Evolutionary conservation across 192 early-diverging fungal species (phyloP).

Genomic region (Phlyctochytrium bullatum): DNA sequence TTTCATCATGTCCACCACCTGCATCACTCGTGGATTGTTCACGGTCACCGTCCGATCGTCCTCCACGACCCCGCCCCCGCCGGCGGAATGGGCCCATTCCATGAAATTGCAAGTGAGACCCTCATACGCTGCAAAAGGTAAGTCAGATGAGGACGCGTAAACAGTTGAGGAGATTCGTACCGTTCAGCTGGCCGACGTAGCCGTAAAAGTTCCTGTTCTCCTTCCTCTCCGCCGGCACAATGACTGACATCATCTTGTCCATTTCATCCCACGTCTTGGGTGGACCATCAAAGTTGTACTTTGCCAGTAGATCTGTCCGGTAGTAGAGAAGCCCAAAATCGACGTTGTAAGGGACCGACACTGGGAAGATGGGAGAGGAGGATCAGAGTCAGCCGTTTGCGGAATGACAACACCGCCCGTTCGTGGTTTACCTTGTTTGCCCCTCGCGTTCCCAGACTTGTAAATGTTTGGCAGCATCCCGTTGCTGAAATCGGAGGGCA

Average conservation of each 20-base stretch:
- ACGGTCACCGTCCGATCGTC: slow-evolving; percentile 6
- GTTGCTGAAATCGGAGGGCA: background rate
- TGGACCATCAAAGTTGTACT: background rate
- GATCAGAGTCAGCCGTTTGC: background rate
- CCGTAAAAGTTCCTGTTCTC: slow-evolving; percentile 11
- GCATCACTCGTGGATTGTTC: background rate
- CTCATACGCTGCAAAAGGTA: slow-evolving; percentile 9
- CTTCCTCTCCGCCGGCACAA: slow-evolving; percentile 12
- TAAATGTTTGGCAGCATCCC: background rate
- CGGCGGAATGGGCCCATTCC: slow-evolving; percentile 15
- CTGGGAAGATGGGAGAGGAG: background rate
- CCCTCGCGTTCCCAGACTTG: background rate
- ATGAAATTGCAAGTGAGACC: slow-evolving; percentile 33
- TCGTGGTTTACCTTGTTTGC: slow-evolving; percentile 1
- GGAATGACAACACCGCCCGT: background rate
- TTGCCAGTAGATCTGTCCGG: slow-evolving; percentile 5
- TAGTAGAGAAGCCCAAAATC: slow-evolving; percentile 11
- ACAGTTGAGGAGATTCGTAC: slow-evolving; percentile 5
- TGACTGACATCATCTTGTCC: slow-evolving; percentile 14
- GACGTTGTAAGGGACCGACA: background rate
- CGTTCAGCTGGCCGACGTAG: slow-evolving; percentile 19
- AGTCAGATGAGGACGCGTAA: background rate
- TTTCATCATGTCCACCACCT: background rate
- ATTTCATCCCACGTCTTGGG: slow-evolving; percentile 30
- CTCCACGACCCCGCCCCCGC: slow-evolving; percentile 13